phyloP scores from a whole-genome alignment of 495 filamentous ascomycete genomes.

The Xylaria intraflava region DNA sequence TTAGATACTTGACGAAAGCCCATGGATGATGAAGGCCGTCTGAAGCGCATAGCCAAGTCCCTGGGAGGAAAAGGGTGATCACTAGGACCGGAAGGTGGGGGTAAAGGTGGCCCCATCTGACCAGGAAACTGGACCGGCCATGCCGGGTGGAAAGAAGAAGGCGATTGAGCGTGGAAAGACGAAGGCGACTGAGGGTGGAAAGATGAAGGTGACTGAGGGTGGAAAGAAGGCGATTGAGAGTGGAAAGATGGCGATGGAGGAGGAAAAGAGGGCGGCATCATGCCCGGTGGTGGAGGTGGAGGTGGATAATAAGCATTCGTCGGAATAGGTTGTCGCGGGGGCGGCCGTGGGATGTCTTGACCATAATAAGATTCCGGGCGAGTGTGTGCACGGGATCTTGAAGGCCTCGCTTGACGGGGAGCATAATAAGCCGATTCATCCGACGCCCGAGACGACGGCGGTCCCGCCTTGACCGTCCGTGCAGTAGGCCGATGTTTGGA shows the following conservation, averaged over 20 bases:
- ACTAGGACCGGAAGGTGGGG: conserved; percentile 19
- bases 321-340: conserved; percentile 23
- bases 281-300: conserved; percentile 16
- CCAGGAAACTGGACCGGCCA: conserved; percentile 9
- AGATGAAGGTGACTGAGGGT: conserved; percentile 16
- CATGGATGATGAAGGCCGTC: conserved; percentile 39
- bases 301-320: conserved; percentile 22
- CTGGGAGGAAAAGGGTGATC: conserved; percentile 22
- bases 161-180: conserved; percentile 11
- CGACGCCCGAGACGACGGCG: conserved; percentile 21
- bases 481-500: conserved; percentile 17
- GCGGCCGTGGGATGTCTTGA: conserved; percentile 23
- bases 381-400: conserved; percentile 36
- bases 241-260: conserved; percentile 3
- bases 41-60: conserved; percentile 30
- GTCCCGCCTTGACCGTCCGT: conserved; percentile 19
- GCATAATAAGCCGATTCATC: conserved; percentile 37
- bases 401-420: conserved; percentile 22
- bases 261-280: conserved; percentile 18
- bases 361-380: conserved; percentile 37
- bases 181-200: conserved; percentile 20
- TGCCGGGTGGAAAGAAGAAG: neutral
- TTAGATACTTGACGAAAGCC: conserved; percentile 30
- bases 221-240: no score
- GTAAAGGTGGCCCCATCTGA: conserved; percentile 13